Conservation (phyloP, 345 rosid genomes). For the Cardamine occulta region DNA sequence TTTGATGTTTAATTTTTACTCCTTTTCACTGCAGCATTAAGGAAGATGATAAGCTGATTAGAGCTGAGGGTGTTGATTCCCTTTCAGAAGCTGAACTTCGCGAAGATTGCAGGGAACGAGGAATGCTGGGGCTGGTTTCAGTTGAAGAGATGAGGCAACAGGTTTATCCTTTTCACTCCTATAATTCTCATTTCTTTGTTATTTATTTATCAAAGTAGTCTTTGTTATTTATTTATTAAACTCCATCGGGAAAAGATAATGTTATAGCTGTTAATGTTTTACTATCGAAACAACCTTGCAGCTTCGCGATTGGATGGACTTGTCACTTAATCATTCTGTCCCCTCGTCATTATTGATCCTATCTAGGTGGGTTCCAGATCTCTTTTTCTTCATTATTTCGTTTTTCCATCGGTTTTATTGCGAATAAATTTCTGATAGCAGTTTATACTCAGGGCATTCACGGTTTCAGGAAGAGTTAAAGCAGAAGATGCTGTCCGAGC, state of each 20-base stretch:
- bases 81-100: constrained; percentile 75
- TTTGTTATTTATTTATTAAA: neutral
- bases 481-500: constrained; percentile 90
- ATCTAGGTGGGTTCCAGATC: constrained; percentile 53
- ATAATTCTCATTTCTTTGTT: constrained; percentile 14
- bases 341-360: constrained; percentile 90
- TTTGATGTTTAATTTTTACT: constrained; percentile 11
- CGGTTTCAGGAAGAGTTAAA: constrained; percentile 76
- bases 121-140: constrained; percentile 69
- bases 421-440: constrained; percentile 10
- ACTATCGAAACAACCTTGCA: constrained; percentile 41
- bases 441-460: constrained; percentile 66
- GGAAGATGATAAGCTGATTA: constrained; percentile 68
- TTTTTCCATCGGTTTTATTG: neutral
- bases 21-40: constrained; percentile 54
- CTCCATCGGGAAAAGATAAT: neutral
- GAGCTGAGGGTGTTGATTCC: constrained; percentile 74
- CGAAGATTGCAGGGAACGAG: constrained; percentile 78
- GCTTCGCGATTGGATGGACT: constrained; percentile 88
- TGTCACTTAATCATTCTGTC: constrained; percentile 85
- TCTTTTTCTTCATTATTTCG: constrained; percentile 1
- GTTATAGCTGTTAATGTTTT: constrained; percentile 23
- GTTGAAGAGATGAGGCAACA: constrained; percentile 82
- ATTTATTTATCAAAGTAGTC: neutral
- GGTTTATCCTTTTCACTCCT: constrained; percentile 45